Evolutionary conservation across 2,329 filamentous ascomycete genomes (phyloP).

Genomic region (Sporothrix inflata): DNA sequence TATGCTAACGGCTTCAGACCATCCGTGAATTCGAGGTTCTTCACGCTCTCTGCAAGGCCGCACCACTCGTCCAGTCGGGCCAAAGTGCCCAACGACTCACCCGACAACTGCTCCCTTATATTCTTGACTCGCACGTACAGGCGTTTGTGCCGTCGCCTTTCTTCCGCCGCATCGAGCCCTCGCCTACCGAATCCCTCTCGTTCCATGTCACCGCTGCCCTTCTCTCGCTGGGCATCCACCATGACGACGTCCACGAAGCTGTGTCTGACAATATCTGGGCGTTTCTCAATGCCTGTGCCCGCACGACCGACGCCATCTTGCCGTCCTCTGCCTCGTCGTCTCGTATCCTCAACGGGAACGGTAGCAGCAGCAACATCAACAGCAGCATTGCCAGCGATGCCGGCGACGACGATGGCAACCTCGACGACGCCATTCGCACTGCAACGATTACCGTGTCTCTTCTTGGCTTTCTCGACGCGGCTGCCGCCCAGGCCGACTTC

Average conservation of each 20-base stretch:
- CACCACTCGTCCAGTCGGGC: conserved; percentile 69
- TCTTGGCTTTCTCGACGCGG: conserved; percentile 86
- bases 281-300: conserved; percentile 73
- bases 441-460: conserved; percentile 81
- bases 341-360: conserved; percentile 19
- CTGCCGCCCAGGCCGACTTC: conserved; percentile 75
- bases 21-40: conserved; percentile 91
- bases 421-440: conserved; percentile 69
- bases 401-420: conserved; percentile 60
- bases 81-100: conserved; percentile 78
- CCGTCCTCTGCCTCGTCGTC: conserved; percentile 37
- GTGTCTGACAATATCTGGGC: conserved; percentile 68
- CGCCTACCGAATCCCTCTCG: conserved; percentile 83
- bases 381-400: conserved; percentile 49
- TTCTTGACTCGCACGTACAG: conserved; percentile 82
- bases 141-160: conserved; percentile 78
- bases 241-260: conserved; percentile 67
- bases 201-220: conserved; percentile 79
- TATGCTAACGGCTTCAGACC: conserved; percentile 55
- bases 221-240: conserved; percentile 76
- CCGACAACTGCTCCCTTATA: conserved; percentile 79
- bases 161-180: conserved; percentile 80
- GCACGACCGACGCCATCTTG: conserved; percentile 60
- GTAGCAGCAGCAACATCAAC: conserved; percentile 37
- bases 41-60: conserved; percentile 87